Evolutionary conservation across 2,329 filamentous ascomycete genomes (phyloP).

Genomic region (Domatiomyces catenatus): DNA sequence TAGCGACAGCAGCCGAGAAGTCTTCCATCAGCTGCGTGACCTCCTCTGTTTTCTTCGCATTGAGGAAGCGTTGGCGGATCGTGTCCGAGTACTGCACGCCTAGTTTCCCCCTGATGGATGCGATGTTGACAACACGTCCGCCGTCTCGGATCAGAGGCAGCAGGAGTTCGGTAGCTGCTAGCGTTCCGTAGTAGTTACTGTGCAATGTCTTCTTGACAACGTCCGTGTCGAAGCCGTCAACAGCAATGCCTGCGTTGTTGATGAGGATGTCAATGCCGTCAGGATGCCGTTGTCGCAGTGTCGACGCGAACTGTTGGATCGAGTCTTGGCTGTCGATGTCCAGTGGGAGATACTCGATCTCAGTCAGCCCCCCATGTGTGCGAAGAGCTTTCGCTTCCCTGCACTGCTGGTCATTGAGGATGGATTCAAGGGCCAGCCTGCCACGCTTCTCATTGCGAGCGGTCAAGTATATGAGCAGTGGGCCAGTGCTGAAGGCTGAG

Average conservation of each 20-base stretch:
- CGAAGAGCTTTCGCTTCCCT: conserved; percentile 32
- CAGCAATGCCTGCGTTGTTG: conserved; percentile 38
- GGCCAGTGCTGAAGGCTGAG: conserved; percentile 32
- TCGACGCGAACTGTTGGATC: conserved; percentile 28
- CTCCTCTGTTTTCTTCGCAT: conserved; percentile 26
- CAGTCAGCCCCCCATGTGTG: conserved; percentile 28
- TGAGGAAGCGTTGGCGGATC: conserved; percentile 30
- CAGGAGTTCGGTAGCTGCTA: conserved; percentile 31
- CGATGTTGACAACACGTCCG: conserved; percentile 37
- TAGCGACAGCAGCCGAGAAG: conserved; percentile 33
- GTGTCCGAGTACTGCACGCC: conserved; percentile 30
- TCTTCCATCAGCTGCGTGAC: conserved; percentile 35
- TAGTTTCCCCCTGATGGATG: conserved; percentile 31
- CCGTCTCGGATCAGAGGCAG: conserved; percentile 31
- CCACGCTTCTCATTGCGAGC: conserved; percentile 35
- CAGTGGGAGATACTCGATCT: conserved; percentile 33
- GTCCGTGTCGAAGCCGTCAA: conserved; percentile 32
- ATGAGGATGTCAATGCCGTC: conserved; percentile 38
- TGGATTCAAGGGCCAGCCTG: conserved; percentile 30
- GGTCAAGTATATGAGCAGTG: conserved; percentile 39
- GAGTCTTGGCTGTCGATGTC: conserved; percentile 35
- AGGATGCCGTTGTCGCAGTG: conserved; percentile 30
- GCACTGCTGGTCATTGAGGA: conserved; percentile 31
- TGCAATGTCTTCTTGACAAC: conserved; percentile 35
- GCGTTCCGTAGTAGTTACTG: conserved; percentile 39